Conservation (phyloP, 169 alveolate genomes). For the Babesia divergens region DNA sequence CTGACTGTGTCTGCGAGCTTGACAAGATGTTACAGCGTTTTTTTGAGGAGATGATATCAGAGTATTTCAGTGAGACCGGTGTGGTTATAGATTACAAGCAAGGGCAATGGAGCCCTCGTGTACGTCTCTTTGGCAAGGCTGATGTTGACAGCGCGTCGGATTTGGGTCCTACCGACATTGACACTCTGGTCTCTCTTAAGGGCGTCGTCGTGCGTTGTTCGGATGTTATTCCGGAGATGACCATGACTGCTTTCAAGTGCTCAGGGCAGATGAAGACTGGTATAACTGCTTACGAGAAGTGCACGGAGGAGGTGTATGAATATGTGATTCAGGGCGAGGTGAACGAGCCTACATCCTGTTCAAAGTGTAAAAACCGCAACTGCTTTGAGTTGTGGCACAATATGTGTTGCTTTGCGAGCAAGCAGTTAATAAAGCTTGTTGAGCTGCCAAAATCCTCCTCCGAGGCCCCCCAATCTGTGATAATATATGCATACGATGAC, state of each 20-base stretch:
- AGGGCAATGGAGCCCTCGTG: slow-evolving; percentile 60
- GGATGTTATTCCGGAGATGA: slow-evolving; percentile 97
- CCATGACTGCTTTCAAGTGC: slow-evolving; percentile 94
- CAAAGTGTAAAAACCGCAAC: slow-evolving; percentile 86
- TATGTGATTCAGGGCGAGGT: slow-evolving; percentile 91
- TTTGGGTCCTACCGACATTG: slow-evolving; percentile 78
- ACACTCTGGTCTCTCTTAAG: slow-evolving; percentile 87
- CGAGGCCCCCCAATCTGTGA: slow-evolving; percentile 87
- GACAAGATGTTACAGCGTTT: slow-evolving; percentile 84
- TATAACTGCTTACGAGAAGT: slow-evolving; percentile 74
- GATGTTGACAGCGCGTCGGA: slow-evolving; percentile 69
- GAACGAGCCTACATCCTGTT: slow-evolving; percentile 93
- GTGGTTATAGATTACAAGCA: slow-evolving; percentile 68
- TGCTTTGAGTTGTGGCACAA: slow-evolving; percentile 91
- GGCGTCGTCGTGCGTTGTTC: slow-evolving; percentile 95
- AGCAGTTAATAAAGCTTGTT: slow-evolving; percentile 90
- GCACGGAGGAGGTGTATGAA: slow-evolving; percentile 83
- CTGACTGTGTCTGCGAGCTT: slow-evolving; percentile 91
- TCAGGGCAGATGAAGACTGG: slow-evolving; percentile 82
- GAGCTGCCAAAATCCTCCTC: slow-evolving; percentile 94
- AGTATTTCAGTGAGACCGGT: slow-evolving; percentile 58
- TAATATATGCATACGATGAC: slow-evolving; percentile 92
- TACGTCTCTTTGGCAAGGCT: slow-evolving; percentile 72
- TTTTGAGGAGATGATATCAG: slow-evolving; percentile 75
- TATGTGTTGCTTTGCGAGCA: slow-evolving; percentile 91